Percentiles rank a stretch among this genome's conserved stretches.
Evolutionary conservation across 2,329 filamentous ascomycete genomes (phyloP).

Genomic region (Alternaria arbusti): DNA sequence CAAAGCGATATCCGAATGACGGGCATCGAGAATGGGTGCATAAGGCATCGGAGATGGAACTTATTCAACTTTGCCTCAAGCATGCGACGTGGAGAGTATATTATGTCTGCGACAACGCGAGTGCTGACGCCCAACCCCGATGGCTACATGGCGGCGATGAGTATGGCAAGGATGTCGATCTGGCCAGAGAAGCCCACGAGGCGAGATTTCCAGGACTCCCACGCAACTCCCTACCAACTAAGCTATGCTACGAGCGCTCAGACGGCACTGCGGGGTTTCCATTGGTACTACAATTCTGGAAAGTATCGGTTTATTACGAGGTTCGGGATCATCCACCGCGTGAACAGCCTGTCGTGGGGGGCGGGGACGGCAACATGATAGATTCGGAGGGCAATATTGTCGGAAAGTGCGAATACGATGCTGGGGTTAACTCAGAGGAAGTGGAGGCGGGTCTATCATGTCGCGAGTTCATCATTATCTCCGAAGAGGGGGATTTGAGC

Average conservation of each 20-base stretch:
- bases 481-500: background rate
- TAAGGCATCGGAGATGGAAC: background rate
- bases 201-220: background rate
- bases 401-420: background rate
- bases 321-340: background rate
- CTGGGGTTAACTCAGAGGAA: no score
- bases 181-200: background rate
- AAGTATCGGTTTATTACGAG: background rate
- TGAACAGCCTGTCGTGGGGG: no score
- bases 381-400: rapidly evolving
- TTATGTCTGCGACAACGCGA: background rate
- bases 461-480: background rate
- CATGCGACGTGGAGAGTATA: background rate
- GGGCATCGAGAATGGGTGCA: background rate
- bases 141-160: no score
- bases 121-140: no score
- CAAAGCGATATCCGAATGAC: background rate
- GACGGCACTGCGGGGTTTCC: no score
- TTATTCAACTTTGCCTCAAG: background rate
- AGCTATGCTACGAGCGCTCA: no score
- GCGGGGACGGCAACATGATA: background rate
- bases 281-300: background rate
- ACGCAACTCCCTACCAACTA: background rate
- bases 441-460: background rate
- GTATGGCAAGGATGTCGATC: no score